Percentiles rank a stretch among this genome's conserved stretches.
phyloP scores from a whole-genome alignment of 2,329 filamentous ascomycete species.

The Beauveria sp. region DNA sequence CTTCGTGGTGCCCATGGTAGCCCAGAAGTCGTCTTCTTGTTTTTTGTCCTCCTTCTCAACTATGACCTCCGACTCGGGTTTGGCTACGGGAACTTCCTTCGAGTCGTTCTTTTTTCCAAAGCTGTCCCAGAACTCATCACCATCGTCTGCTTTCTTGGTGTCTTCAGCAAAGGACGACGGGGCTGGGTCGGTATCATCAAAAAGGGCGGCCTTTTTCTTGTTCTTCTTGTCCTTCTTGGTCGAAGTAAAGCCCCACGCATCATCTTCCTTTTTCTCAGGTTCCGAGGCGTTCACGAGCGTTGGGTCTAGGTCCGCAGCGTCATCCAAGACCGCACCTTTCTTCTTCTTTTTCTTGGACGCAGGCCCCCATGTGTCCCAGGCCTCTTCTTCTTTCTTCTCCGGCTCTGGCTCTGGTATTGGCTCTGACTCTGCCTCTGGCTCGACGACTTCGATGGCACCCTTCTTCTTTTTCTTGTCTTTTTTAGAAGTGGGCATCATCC shows the following conservation, averaged over 20 bases:
- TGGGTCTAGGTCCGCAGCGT: slow-evolving; percentile 2
- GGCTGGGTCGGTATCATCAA: slow-evolving; percentile 16
- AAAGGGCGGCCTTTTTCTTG: slow-evolving; percentile 14
- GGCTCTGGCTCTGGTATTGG: slow-evolving; percentile 21
- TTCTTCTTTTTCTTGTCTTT: slow-evolving; percentile 35
- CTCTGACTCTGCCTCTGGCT: slow-evolving; percentile 16
- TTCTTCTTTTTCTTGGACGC: slow-evolving; percentile 26
- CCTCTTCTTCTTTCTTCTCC: slow-evolving; percentile 21
- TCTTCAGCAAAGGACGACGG: slow-evolving; percentile 9
- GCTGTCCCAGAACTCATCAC: slow-evolving; percentile 18
- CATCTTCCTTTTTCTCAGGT: slow-evolving; percentile 21
- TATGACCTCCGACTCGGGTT: slow-evolving; percentile 8
- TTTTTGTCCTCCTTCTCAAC: slow-evolving; percentile 4
- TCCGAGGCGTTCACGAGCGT: slow-evolving; percentile 7
- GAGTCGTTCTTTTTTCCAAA: slow-evolving; percentile 25
- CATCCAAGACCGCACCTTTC: slow-evolving; percentile 17
- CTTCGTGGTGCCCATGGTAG: slow-evolving; percentile 11
- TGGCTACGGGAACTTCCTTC: slow-evolving; percentile 20
- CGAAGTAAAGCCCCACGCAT: slow-evolving; percentile 21
- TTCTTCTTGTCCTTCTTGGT: slow-evolving; percentile 19
- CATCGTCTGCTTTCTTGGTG: slow-evolving; percentile 12
- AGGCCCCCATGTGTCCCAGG: slow-evolving; percentile 24
- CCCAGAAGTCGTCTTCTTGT: slow-evolving; percentile 19
- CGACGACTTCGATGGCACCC: slow-evolving; percentile 18
- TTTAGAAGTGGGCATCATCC: slow-evolving; percentile 19